Evolutionary conservation across 129 eudicot species (phyloP).

Genomic region (Sambucus nigra): DNA sequence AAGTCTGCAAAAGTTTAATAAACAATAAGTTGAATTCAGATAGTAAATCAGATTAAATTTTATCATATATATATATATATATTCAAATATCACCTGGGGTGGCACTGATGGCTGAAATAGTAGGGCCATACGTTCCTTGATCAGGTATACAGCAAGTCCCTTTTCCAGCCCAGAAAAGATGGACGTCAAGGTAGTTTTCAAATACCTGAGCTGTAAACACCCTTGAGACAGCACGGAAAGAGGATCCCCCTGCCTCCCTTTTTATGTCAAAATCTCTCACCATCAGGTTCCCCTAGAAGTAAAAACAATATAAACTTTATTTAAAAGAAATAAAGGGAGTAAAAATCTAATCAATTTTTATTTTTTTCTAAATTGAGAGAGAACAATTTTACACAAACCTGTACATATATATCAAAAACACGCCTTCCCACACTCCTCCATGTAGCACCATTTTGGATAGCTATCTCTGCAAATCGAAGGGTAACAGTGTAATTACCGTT

Average conservation of each 20-base stretch:
- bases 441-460: slow-evolving; percentile 24
- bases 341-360: too few species aligned
- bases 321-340: not conserved
- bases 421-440: slow-evolving; percentile 79
- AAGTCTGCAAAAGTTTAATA: slow-evolving; percentile 35
- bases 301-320: not conserved
- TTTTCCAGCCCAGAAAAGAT: slow-evolving; percentile 91
- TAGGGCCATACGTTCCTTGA: slow-evolving; percentile 76
- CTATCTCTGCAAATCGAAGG: slow-evolving; percentile 69
- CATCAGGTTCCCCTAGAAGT: slow-evolving; percentile 45
- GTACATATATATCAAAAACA: slow-evolving; percentile 65
- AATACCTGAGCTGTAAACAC: slow-evolving; percentile 35
- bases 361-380: not conserved
- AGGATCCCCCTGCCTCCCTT: slow-evolving; percentile 50
- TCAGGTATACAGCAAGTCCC: slow-evolving; percentile 84
- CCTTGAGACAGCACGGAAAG: slow-evolving; percentile 42
- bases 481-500: slow-evolving; percentile 66
- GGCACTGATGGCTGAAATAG: slow-evolving; percentile 77
- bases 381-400: slow-evolving; percentile 32
- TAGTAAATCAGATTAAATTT: slow-evolving; percentile 3
- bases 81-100: slow-evolving; percentile 39
- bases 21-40: slow-evolving; percentile 5
- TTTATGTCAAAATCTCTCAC: slow-evolving; percentile 63
- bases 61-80: not conserved
- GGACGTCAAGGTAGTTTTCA: slow-evolving; percentile 68